These are phyloP conservation scores for Tremella fuciformis DNA, from an alignment of 768 basidiomycete genomes.

Conservation along the genomic window DNA sequence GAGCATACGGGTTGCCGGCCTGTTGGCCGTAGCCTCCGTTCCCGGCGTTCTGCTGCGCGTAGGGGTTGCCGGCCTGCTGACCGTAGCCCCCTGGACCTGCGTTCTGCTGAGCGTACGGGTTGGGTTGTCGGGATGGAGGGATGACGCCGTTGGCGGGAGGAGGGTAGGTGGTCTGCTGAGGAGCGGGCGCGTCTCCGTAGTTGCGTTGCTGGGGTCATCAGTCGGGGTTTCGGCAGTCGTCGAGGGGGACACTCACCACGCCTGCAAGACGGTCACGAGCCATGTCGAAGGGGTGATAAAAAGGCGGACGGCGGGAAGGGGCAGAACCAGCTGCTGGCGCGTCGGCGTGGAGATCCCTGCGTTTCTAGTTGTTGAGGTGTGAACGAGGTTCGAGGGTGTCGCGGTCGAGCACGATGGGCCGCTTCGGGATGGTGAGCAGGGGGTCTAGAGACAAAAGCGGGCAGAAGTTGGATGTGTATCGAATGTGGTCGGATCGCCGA, in stretches of 20 bases:
- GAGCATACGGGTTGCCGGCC: conserved; percentile 30
- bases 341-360: no score
- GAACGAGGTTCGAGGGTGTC: neutral
- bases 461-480: neutral
- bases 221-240: neutral
- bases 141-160: conserved; percentile 41
- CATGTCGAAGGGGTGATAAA: conserved; percentile 54
- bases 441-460: no score
- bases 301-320: conserved; percentile 1
- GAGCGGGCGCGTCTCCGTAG: conserved; percentile 19
- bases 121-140: conserved; percentile 27
- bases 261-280: conserved; percentile 80
- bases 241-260: conserved; percentile 37
- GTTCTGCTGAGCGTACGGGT: conserved; percentile 46
- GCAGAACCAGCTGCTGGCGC: conserved; percentile 4
- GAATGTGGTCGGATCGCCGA: neutral
- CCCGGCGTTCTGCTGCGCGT: conserved; percentile 13
- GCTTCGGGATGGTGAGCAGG: no score
- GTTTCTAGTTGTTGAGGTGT: neutral
- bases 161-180: conserved; percentile 38
- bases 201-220: neutral
- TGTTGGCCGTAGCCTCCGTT: conserved; percentile 1
- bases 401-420: neutral
- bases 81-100: no score
- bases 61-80: conserved; percentile 8